A percentile compares a stretch with the other conserved stretches of the same genome.
phyloP scores from a whole-genome alignment of 1,284 basidiomycete genomes.

The Meira nashicola region DNA sequence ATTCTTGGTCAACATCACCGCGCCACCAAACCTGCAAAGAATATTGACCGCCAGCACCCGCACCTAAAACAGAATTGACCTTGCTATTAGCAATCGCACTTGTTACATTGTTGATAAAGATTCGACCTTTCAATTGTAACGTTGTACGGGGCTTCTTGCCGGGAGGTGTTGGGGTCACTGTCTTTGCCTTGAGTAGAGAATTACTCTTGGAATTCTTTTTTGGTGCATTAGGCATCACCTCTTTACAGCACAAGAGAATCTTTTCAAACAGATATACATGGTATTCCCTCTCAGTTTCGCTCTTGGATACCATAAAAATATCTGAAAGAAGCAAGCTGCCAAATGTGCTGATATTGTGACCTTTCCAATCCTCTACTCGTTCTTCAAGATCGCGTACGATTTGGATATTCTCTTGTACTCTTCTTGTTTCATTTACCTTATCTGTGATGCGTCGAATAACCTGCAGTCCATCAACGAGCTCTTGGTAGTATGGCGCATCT shows the following conservation, averaged over 20 bases:
- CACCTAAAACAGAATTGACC: constrained; percentile 20
- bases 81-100: constrained; percentile 58
- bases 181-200: constrained; percentile 39
- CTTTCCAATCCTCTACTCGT: constrained; percentile 98
- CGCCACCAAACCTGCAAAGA: constrained; percentile 82
- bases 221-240: constrained; percentile 57
- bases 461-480: constrained; percentile 75
- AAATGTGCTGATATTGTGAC: constrained; percentile 88
- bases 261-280: constrained; percentile 98
- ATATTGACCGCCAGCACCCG: constrained; percentile 42
- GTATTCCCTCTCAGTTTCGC: constrained; percentile 92
- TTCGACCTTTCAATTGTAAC: constrained; percentile 87
- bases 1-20: constrained; percentile 82
- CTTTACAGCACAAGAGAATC: constrained; percentile 98
- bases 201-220: constrained; percentile 53
- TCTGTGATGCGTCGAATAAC: constrained; percentile 89
- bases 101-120: constrained; percentile 94
- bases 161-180: constrained; percentile 7
- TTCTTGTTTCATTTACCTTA: constrained; percentile 90
- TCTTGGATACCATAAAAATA: constrained; percentile 91
- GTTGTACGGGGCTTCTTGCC: constrained; percentile 60
- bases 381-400: constrained; percentile 82
- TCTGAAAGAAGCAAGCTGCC: constrained; percentile 89
- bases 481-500: constrained; percentile 59
- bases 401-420: constrained; percentile 72